Evolutionary conservation across 257 asterid species (phyloP).

Genomic region (Gardenia jasminoides): DNA sequence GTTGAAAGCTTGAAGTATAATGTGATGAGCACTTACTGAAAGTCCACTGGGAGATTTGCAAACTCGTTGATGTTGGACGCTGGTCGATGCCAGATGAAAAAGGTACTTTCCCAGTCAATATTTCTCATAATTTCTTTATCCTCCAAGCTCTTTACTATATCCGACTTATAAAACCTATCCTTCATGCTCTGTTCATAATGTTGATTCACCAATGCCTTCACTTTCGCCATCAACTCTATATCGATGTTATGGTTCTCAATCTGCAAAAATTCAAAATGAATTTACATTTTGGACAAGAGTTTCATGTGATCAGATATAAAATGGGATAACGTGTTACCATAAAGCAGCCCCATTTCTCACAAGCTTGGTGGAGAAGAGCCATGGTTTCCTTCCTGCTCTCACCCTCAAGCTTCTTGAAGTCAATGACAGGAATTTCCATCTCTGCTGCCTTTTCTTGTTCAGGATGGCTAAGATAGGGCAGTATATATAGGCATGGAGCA

Average conservation of each 20-base stretch:
- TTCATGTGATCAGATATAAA: not conserved
- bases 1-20: not conserved
- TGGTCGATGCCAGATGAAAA: slow-evolving; percentile 75
- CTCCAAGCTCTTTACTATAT: slow-evolving; percentile 49
- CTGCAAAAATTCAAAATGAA: slow-evolving; percentile 39
- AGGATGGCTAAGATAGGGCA: slow-evolving; percentile 25
- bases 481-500: slow-evolving; percentile 49
- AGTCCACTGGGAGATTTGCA: slow-evolving; percentile 45
- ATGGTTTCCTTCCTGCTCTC: slow-evolving; percentile 56
- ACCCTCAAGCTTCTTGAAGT: slow-evolving; percentile 47
- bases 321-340: slow-evolving; percentile 46
- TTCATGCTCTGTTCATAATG: slow-evolving; percentile 67
- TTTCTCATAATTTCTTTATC: slow-evolving; percentile 32
- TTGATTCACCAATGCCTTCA: slow-evolving; percentile 57
- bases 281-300: slow-evolving; percentile 4
- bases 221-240: slow-evolving; percentile 52
- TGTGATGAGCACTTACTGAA: slow-evolving; percentile 43
- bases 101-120: slow-evolving; percentile 76
- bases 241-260: slow-evolving; percentile 80
- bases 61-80: slow-evolving; percentile 53
- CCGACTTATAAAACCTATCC: slow-evolving; percentile 45
- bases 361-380: slow-evolving; percentile 80
- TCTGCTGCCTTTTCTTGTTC: slow-evolving; percentile 15
- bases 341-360: slow-evolving; percentile 85
- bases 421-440: slow-evolving; percentile 87